Base-by-base conservation (phyloP, 148 eudicot species). In the Arbutus unedo region DNA sequence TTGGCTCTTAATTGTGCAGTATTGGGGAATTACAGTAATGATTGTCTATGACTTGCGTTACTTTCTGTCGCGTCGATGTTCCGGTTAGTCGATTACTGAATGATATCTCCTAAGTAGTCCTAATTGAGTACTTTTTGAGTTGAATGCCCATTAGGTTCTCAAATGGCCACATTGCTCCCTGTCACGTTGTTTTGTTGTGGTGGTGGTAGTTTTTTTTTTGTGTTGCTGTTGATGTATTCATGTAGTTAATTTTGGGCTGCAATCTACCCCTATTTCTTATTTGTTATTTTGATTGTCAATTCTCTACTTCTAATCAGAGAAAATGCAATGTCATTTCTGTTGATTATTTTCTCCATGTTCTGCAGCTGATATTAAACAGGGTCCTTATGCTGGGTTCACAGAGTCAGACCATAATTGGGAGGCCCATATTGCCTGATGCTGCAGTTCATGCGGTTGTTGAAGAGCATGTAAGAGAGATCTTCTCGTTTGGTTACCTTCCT, bases 371-470 rank as follows among this genome's bases (percentile, higher is more conserved):
- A 79, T 87, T 96, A 60, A 92, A 83, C 83, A 96, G 88, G 92
- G 95, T 94, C 85, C 87, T 96, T 89, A 85, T 96, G 93, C 88
- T 94, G 60, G 99, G 99, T 48, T 88, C 99, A 59, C 81, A 83
- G 50, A 89, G 90, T 86, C 98, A 94, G 88, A 96, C 98, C 82
- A 92, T 96, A 57, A 90, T 96, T 77, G 99, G 99, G 62, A 85
- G 98, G 86, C 98, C 99, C 78, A 85, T 92, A 72, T 89, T 96
- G 85, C 97, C 95, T 55, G 92, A 93, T 76, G 92, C 97, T 78
- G 88, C 91, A 81, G 99, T 96, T 84, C 92, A 94, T 86, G 99
- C 98, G 71, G 93, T 94, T 76, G 99, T 94, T 43, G 99, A 96
- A 85, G 99, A 96, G 87, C 99, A 96, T 88, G 99, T 96, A 90